Conservation (phyloP, 352 stramenopile species). For the Phytophthora sp. region DNA sequence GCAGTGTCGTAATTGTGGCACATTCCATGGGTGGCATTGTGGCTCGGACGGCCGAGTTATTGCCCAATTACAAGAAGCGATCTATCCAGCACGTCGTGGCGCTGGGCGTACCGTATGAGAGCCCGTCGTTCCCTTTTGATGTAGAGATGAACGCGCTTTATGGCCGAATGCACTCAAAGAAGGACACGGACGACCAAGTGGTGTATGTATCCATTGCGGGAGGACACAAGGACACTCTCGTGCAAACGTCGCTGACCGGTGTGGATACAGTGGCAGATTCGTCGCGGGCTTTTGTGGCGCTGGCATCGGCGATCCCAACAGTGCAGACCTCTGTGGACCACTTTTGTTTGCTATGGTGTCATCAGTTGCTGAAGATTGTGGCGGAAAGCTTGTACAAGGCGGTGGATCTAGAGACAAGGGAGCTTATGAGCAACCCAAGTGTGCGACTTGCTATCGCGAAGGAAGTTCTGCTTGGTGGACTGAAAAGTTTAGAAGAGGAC, state of each 20-base stretch:
- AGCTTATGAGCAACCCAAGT: constrained; percentile 48
- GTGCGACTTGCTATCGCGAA: constrained; percentile 54
- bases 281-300: constrained; percentile 44
- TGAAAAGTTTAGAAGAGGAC: neutral
- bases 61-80: constrained; percentile 76
- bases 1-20: constrained; percentile 77
- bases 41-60: constrained; percentile 57
- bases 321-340: constrained; percentile 80
- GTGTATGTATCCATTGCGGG: constrained; percentile 82
- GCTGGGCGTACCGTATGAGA: constrained; percentile 68
- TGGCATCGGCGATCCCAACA: constrained; percentile 67
- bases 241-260: constrained; percentile 57
- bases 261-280: constrained; percentile 40
- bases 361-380: constrained; percentile 75
- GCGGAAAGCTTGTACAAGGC: constrained; percentile 67
- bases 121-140: constrained; percentile 71
- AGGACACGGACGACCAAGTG: constrained; percentile 23
- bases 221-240: constrained; percentile 80
- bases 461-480: constrained; percentile 45
- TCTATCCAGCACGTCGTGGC: constrained; percentile 84
- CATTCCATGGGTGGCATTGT: constrained; percentile 90
- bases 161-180: constrained; percentile 41
- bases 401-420: constrained; percentile 53
- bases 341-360: constrained; percentile 85
- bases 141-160: constrained; percentile 71